Evolutionary conservation across 345 rosid genomes (phyloP).

Genomic region (Corchorus olitorius): DNA sequence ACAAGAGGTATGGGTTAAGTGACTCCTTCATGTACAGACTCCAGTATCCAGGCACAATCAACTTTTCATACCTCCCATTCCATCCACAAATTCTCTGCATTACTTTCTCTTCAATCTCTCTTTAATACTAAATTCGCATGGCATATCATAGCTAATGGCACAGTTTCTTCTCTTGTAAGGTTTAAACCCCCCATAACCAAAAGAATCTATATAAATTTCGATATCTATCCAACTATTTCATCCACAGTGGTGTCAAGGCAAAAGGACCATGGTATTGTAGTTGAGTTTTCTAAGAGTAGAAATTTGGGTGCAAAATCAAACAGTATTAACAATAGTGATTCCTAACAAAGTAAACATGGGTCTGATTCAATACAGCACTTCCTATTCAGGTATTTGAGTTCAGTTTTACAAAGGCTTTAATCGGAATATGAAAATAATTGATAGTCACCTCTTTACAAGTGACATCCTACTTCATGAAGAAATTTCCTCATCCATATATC

Average conservation of each 20-base stretch:
- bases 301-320: not conserved
- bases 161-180: not conserved
- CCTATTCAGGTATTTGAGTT: not conserved
- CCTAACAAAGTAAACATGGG: not conserved
- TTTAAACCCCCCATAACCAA: not conserved
- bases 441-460: constrained; percentile 5
- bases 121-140: not conserved
- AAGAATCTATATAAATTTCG: constrained; percentile 1
- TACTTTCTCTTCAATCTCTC: constrained; percentile 3
- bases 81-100: not conserved
- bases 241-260: not conserved
- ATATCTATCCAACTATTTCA: not conserved
- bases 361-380: not conserved
- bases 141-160: not conserved
- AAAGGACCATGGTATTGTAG: not conserved
- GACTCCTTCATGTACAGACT: constrained; percentile 1
- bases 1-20: not conserved
- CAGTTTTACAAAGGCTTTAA: constrained; percentile 4
- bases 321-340: not conserved
- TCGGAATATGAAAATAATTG: not conserved
- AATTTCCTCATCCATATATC: constrained; percentile 4
- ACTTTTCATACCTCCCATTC: not conserved
- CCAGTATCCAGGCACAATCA: not conserved
- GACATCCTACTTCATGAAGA: not conserved
- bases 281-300: not conserved